Percentiles rank a stretch among this genome's conserved stretches.
phyloP scores from a whole-genome alignment of 1,139 yeast genomes.

The Petasospora rhodanensis region DNA sequence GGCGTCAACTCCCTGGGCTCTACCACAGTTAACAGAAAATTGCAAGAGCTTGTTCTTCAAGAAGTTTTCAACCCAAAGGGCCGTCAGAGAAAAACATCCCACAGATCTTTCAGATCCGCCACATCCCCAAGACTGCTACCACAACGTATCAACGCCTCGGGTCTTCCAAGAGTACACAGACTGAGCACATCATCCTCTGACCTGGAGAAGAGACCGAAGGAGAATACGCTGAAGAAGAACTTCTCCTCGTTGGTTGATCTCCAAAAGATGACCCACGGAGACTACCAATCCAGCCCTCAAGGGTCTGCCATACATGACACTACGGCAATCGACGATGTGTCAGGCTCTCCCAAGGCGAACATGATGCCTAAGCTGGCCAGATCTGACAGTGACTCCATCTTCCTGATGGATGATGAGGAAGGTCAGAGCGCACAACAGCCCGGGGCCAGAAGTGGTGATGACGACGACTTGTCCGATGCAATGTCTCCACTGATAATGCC shows the following conservation, averaged over 20 bases:
- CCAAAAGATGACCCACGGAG: slow-evolving; percentile 5
- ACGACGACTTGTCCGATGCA: slow-evolving; percentile 12
- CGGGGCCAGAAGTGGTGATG: slow-evolving; percentile 9
- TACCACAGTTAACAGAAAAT: slow-evolving; percentile 58
- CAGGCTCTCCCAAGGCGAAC: slow-evolving; percentile 1
- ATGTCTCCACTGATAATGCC: slow-evolving; percentile 19
- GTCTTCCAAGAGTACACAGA: slow-evolving; percentile 13
- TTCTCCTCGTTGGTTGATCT: slow-evolving; percentile 24
- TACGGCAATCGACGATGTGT: slow-evolving; percentile 4
- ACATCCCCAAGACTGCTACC: slow-evolving; percentile 18
- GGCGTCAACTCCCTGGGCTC: slow-evolving; percentile 40
- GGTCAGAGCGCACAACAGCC: slow-evolving; percentile 6
- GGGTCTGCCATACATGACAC: background rate
- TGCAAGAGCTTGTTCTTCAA: slow-evolving; percentile 60
- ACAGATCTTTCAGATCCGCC: slow-evolving; percentile 10
- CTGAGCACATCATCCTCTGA: slow-evolving; percentile 25
- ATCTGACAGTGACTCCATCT: slow-evolving; percentile 24
- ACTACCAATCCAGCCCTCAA: background rate
- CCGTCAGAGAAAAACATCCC: slow-evolving; percentile 12
- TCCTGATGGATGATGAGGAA: slow-evolving; percentile 25
- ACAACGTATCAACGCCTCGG: slow-evolving; percentile 7
- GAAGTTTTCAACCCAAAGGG: slow-evolving; percentile 63
- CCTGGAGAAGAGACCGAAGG: slow-evolving; percentile 22
- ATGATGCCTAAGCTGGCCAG: slow-evolving; percentile 12
- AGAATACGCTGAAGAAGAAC: slow-evolving; percentile 16